Percentiles rank a stretch among this genome's conserved stretches.
These are phyloP conservation scores for Cunninghamia lanceolata DNA, from an alignment of 75 land plant genomes.

Conservation along the genomic window DNA sequence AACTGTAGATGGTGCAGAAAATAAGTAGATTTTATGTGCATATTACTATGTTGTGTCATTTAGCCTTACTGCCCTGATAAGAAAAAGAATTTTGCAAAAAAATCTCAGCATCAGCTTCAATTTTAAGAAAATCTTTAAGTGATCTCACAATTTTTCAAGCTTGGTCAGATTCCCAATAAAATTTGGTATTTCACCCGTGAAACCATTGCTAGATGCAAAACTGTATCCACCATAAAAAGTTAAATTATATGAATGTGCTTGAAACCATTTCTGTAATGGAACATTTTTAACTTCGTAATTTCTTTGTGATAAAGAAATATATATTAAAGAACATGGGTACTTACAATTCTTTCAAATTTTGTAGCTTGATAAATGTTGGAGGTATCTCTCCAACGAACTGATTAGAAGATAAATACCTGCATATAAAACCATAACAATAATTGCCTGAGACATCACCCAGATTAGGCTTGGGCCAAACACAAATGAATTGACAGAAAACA, in stretches of 20 bases:
- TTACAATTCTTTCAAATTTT: constrained; percentile 22
- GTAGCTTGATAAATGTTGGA: neutral
- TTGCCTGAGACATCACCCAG: neutral
- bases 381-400: constrained; percentile 18
- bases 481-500: too few relatives aligned
- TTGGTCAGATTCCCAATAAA: constrained; percentile 27
- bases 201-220: constrained; percentile 23
- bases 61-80: neutral
- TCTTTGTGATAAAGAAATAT: constrained; percentile 6
- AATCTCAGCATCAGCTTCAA: neutral
- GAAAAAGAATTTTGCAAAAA: neutral
- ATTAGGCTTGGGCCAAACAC: neutral
- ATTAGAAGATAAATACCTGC: constrained; percentile 15
- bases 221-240: constrained; percentile 12
- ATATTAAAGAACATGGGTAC: neutral
- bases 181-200: constrained; percentile 26
- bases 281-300: neutral
- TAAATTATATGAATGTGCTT: neutral
- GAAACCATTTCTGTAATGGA: neutral
- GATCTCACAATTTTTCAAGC: constrained; percentile 25
- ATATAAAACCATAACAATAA: neutral
- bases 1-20: neutral
- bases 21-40: neutral
- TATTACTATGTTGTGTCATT: neutral
- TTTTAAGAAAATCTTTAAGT: neutral